Percentiles rank a stretch among this genome's conserved stretches.
Conservation (phyloP, 345 rosid species). For the Nasturtium officinale region DNA sequence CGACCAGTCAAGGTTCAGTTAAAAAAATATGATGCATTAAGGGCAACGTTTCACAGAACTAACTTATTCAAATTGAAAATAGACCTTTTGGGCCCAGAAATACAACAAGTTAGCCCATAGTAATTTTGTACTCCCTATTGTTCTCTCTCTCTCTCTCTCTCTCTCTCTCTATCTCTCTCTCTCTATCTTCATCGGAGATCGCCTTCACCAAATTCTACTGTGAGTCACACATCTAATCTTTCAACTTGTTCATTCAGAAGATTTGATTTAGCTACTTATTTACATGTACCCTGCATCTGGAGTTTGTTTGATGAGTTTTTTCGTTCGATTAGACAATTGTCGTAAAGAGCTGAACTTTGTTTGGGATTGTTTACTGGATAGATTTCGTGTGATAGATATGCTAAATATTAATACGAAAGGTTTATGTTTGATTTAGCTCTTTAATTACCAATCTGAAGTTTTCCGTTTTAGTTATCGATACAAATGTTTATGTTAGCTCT, state of each 20-base stretch:
- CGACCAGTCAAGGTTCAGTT: not conserved
- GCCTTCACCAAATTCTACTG: conserved; percentile 35
- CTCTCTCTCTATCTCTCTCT: not conserved
- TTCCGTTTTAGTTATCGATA: not conserved
- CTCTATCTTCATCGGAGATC: conserved; percentile 33
- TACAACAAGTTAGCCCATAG: conserved; percentile 3
- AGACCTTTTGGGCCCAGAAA: not conserved
- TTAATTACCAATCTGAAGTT: not conserved
- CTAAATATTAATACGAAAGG: not conserved
- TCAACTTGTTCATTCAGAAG: not conserved
- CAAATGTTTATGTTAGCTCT: not conserved
- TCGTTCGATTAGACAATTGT: conserved; percentile 14
- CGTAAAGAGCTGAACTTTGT: conserved; percentile 13
- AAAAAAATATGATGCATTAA: not conserved
- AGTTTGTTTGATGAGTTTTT: not conserved
- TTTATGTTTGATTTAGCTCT: conserved; percentile 13
- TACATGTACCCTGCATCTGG: not conserved
- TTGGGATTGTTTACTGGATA: not conserved
- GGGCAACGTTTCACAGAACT: not conserved
- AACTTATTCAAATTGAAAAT: not conserved
- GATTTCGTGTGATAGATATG: not conserved
- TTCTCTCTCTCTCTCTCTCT: conserved; percentile 1
- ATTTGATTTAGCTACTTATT: not conserved
- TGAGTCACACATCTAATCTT: conserved; percentile 38
- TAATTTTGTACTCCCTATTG: conserved; percentile 14